Evolutionary conservation across 768 basidiomycete species (phyloP).

Genomic region (Boletus sp.): DNA sequence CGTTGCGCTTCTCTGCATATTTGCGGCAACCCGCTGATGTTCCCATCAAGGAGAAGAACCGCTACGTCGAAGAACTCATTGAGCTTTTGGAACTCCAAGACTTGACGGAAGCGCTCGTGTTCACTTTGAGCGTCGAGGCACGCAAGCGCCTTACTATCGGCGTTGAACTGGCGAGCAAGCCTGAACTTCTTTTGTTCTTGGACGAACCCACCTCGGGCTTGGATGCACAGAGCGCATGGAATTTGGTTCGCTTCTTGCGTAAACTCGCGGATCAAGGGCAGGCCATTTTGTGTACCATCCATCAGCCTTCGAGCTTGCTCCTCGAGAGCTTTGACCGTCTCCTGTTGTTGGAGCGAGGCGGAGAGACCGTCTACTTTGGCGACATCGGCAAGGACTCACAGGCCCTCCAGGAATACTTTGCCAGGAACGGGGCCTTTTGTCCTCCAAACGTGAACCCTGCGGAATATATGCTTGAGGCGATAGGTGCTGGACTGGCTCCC

Average conservation of each 20-base stretch:
- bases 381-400: conserved; percentile 75
- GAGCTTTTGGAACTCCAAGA: conserved; percentile 82
- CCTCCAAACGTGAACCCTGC: conserved; percentile 77
- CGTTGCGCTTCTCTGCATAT: conserved; percentile 81
- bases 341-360: conserved; percentile 68
- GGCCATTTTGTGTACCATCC: conserved; percentile 88
- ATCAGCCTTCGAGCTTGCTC: conserved; percentile 80
- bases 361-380: conserved; percentile 92
- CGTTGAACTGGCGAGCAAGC: conserved; percentile 84
- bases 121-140: conserved; percentile 62
- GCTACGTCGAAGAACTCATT: conserved; percentile 79
- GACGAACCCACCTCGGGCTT: conserved; percentile 55
- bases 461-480: conserved; percentile 81
- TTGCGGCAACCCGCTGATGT: conserved; percentile 72
- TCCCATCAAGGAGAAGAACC: conserved; percentile 68
- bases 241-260: conserved; percentile 73
- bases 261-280: conserved; percentile 85
- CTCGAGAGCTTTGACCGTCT: conserved; percentile 84
- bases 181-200: conserved; percentile 22
- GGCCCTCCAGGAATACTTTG: conserved; percentile 73
- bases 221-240: conserved; percentile 72
- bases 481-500: conserved; percentile 76
- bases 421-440: conserved; percentile 64
- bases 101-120: conserved; percentile 77
- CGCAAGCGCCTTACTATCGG: conserved; percentile 89